Percentiles rank a stretch among this genome's conserved stretches.
phyloP scores from a whole-genome alignment of 1,284 basidiomycete genomes.

The Phenoliferia sp. region DNA sequence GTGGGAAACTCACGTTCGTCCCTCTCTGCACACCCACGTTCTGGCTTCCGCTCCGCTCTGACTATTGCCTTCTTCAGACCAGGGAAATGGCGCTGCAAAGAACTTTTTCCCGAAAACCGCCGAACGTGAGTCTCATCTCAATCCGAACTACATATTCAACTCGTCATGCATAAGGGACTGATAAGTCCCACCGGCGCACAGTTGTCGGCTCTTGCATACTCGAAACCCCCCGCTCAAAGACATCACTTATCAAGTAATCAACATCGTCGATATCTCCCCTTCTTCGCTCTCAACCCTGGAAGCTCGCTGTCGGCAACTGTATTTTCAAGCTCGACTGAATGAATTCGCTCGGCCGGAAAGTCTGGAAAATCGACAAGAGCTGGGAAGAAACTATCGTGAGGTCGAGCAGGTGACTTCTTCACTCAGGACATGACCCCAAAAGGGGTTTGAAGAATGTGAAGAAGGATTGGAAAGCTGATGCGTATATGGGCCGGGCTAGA shows the following conservation, averaged over 20 bases:
- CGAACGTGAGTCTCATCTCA: constrained; percentile 13
- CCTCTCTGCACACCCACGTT: too few relatives aligned
- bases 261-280: background rate
- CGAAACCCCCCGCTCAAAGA: constrained; percentile 20
- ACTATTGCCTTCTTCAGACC: background rate
- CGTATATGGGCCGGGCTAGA: too few relatives aligned
- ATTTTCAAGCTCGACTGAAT: constrained; percentile 18
- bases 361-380: constrained; percentile 13
- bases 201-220: constrained; percentile 15
- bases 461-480: too few relatives aligned
- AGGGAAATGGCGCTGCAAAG: constrained; percentile 21
- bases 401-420: too few relatives aligned
- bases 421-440: too few relatives aligned
- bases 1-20: constrained; percentile 18
- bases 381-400: constrained; percentile 12
- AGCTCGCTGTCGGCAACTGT: constrained; percentile 11
- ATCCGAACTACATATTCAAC: too few relatives aligned
- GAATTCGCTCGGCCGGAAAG: constrained; percentile 16
- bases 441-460: too few relatives aligned
- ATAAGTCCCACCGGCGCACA: background rate
- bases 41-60: background rate
- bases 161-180: too few relatives aligned
- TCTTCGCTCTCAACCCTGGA: background rate
- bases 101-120: constrained; percentile 10
- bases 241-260: constrained; percentile 10